phyloP scores from a whole-genome alignment of 371 early-diverging fungal genomes.

The Mortierella sp. region DNA sequence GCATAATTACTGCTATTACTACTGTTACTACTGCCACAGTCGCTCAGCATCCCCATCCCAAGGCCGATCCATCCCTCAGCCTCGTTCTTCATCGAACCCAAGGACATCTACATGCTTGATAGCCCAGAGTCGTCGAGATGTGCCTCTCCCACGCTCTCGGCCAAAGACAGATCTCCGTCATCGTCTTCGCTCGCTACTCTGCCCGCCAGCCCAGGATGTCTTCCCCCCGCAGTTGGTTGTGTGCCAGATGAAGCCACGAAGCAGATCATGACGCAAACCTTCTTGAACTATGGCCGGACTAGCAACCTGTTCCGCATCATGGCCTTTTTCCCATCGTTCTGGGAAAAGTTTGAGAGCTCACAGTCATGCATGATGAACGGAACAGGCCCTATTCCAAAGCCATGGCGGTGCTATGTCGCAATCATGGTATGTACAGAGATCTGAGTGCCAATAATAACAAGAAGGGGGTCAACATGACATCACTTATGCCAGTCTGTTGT shows the following conservation, averaged over 20 bases:
- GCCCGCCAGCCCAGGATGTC: constrained; percentile 8
- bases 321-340: constrained; percentile 73
- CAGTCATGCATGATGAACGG: constrained; percentile 58
- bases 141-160: constrained; percentile 37
- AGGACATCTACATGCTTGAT: constrained; percentile 42
- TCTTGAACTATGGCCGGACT: constrained; percentile 66
- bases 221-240: constrained; percentile 32
- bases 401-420: constrained; percentile 71
- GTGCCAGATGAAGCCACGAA: constrained; percentile 41
- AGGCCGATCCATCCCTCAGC: constrained; percentile 66
- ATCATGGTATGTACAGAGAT: constrained; percentile 61
- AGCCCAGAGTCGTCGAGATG: constrained; percentile 34
- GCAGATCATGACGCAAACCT: constrained; percentile 66
- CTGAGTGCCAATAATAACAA: neutral
- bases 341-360: constrained; percentile 63
- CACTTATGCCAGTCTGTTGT: constrained; percentile 16
- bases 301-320: constrained; percentile 67
- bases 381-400: constrained; percentile 67
- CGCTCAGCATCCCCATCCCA: constrained; percentile 61
- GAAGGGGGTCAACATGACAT: constrained; percentile 21
- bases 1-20: constrained; percentile 3
- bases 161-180: constrained; percentile 23
- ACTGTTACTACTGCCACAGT: constrained; percentile 39
- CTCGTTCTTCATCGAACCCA: constrained; percentile 66
- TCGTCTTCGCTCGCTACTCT: constrained; percentile 35